These are phyloP conservation scores for Hippophae rhamnoides DNA, from an alignment of 306 rosid species.

Conservation along the genomic window DNA sequence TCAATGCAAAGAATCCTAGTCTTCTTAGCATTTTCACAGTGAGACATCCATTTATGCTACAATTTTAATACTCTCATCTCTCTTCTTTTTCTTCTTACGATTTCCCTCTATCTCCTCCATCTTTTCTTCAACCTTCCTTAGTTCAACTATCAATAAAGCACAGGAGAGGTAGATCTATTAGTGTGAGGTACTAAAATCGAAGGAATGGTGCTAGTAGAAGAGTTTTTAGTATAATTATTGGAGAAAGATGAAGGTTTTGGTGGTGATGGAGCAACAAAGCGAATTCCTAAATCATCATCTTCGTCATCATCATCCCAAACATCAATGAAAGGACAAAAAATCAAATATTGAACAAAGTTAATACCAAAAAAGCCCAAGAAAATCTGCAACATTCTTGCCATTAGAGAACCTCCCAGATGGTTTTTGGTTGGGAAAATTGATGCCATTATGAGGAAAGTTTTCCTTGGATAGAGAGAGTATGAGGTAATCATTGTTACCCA, in stretches of 20 bases:
- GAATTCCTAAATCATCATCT: slow-evolving; percentile 70
- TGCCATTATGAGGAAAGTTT: slow-evolving; percentile 29
- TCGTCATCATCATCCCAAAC: slow-evolving; percentile 43
- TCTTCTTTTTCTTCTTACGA: too few species aligned
- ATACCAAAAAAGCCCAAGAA: slow-evolving; percentile 17
- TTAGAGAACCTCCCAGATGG: slow-evolving; percentile 59
- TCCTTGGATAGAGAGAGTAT: slow-evolving; percentile 14
- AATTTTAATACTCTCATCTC: too few species aligned
- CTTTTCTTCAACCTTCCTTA: too few species aligned
- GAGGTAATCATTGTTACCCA: slow-evolving; percentile 45
- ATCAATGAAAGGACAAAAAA: too few species aligned
- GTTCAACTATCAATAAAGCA: too few species aligned
- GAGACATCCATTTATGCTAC: too few species aligned
- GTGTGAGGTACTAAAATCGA: slow-evolving; percentile 55
- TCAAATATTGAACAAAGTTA: too few species aligned
- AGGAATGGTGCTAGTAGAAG: slow-evolving; percentile 29
- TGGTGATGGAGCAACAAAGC: slow-evolving; percentile 40
- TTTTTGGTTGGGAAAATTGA: slow-evolving; percentile 29
- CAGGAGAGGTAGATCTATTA: slow-evolving; percentile 97
- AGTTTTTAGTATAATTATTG: slow-evolving; percentile 18
- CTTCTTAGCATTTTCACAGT: too few species aligned
- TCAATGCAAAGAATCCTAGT: too few species aligned
- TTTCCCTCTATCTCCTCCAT: too few species aligned
- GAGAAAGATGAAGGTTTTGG: slow-evolving; percentile 39
- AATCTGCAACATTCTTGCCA: slow-evolving; percentile 45